Percentiles rank a stretch among this genome's conserved stretches.
These are phyloP conservation scores for Globisporangium alternatum DNA, from an alignment of 352 stramenopile species.

Conservation along the genomic window DNA sequence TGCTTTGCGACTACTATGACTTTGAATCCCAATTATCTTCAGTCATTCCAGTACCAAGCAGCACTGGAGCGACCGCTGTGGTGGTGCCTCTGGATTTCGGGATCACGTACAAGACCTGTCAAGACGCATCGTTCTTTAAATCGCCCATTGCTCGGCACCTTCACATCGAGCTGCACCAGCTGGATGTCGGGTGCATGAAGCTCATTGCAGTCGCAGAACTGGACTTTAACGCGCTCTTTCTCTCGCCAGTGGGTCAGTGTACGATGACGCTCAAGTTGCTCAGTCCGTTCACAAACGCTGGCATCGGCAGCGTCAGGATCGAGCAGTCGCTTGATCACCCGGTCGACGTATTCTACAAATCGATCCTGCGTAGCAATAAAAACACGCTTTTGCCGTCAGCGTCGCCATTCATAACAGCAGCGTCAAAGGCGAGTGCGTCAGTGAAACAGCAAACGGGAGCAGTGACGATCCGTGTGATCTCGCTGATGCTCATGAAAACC, in stretches of 20 bases:
- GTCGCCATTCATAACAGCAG: not conserved
- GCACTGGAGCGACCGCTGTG: too few species aligned
- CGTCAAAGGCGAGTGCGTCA: not conserved
- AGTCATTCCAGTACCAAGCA: constrained; percentile 12
- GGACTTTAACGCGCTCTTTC: constrained; percentile 22
- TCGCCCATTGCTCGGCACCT: constrained; percentile 17
- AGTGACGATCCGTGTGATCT: constrained; percentile 15
- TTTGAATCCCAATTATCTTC: constrained; percentile 40
- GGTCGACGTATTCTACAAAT: constrained; percentile 21
- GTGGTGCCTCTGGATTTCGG: constrained; percentile 24
- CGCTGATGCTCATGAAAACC: constrained; percentile 18
- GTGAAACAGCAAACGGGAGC: not conserved
- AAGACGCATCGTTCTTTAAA: constrained; percentile 24
- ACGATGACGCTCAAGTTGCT: constrained; percentile 16
- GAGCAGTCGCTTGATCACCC: constrained; percentile 10
- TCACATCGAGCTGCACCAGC: constrained; percentile 25
- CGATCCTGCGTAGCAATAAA: constrained; percentile 11
- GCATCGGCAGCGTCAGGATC: constrained; percentile 15
- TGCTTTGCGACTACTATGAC: constrained; percentile 45
- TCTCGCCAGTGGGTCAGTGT: constrained; percentile 12
- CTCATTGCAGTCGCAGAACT: constrained; percentile 16
- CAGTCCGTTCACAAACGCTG: constrained; percentile 14
- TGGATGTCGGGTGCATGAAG: constrained; percentile 4
- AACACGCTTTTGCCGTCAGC: not conserved
- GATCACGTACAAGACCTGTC: constrained; percentile 29